phyloP scores from a whole-genome alignment of 1,284 basidiomycete genomes.

The Ustilago crameri region DNA sequence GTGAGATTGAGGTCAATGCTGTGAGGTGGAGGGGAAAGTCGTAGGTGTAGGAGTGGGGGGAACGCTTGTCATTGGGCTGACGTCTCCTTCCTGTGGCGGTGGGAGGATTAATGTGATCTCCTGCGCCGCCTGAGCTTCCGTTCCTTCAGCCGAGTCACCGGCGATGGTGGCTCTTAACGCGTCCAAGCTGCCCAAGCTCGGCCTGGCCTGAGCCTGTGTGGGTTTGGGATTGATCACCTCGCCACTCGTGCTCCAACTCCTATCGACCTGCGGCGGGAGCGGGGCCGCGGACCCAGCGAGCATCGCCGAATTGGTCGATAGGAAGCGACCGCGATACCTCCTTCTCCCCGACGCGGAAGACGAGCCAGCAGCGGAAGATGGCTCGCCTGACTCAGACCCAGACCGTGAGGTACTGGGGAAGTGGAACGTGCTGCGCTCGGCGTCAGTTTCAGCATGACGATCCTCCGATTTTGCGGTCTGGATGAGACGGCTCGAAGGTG shows the following conservation, averaged over 20 bases:
- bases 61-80: neutral
- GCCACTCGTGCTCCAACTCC: conserved; percentile 1
- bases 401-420: conserved; percentile 1
- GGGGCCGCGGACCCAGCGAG: conserved; percentile 5
- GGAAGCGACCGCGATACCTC: conserved; percentile 11
- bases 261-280: conserved; percentile 20
- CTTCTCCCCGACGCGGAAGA: conserved; percentile 6
- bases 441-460: conserved; percentile 7
- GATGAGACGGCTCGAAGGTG: neutral
- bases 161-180: conserved; percentile 11
- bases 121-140: too few species aligned
- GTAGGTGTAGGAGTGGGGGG: neutral
- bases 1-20: too few species aligned
- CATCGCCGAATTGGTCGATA: conserved; percentile 15
- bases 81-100: neutral
- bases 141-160: too few species aligned
- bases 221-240: neutral
- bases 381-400: neutral
- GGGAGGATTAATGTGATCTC: neutral
- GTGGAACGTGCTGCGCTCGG: too few species aligned
- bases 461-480: neutral
- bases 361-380: neutral
- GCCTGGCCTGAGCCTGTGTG: conserved; percentile 3
- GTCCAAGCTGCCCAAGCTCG: conserved; percentile 15
- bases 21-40: neutral